Base-by-base conservation (phyloP, 352 stramenopile genomes). In the Globisporangium okanoganense region DNA sequence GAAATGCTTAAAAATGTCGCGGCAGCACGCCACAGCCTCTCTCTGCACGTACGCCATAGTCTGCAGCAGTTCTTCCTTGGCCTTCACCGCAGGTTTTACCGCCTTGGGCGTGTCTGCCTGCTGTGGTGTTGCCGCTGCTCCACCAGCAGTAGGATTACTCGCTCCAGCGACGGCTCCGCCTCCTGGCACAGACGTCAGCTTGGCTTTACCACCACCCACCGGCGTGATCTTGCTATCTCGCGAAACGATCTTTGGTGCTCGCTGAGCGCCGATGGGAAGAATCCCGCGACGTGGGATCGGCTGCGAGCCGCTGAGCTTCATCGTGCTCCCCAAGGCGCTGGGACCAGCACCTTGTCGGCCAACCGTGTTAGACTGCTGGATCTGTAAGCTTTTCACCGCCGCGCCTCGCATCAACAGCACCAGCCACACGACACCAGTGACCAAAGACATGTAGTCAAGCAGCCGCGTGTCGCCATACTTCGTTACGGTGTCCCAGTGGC, bases 301-400 rank as follows among this genome's bases (percentile, higher is more conserved):
- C 53, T 88, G 77, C 25, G 81, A 71, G 4, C 70, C 75, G 18
- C 70, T 66, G 52, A 78, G 73, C 48, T 84, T 88, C n/a, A 80
- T 71, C 24, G 70, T 67, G n/a, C 56, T 72, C 3, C 71, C 69
- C 10, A 85, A 54, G 16, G 64, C 33, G 57, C 54, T 73, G 1
- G 73, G 66, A 18, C 69, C 67, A 36, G 73, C 53, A 3, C 65
- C 60, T 54, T 79, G 73, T 44, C 74, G 71, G 12, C 69, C 75
- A 6, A 55, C 47, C 6, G 67, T 58, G 64, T 83, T 91, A 3
- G 76, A 84, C 55, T 90, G 81, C 48, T 93, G 84, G 25, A 95
- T 87, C 61, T 95, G 84, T n/a, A 95, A 69, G 31, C 82, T 95
- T 56, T 92, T 92, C 22, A 95, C 86, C 13, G 84, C 80, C 27